A percentile compares a stretch with the other conserved stretches of the same genome.
phyloP scores from a whole-genome alignment of 139 green algal genomes.

The Picochlorum costavermella region DNA sequence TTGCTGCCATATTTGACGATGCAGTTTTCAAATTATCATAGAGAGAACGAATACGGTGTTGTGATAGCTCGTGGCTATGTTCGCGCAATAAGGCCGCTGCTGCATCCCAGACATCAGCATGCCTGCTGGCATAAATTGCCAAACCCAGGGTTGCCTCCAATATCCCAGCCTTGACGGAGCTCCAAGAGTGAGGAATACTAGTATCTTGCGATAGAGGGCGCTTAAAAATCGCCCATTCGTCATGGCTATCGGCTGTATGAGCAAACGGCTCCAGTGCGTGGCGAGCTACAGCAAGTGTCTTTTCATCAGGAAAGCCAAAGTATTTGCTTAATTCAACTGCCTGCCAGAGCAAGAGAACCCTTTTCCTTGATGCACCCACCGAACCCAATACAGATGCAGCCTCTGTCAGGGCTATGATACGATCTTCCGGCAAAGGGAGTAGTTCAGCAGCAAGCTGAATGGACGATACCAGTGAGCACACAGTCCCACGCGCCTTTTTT shows the following conservation, averaged over 20 bases:
- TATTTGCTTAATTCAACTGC: slow-evolving; percentile 46
- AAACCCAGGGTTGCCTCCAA: slow-evolving; percentile 40
- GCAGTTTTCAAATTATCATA: slow-evolving; percentile 42
- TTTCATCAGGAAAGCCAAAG: slow-evolving; percentile 29
- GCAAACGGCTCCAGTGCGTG: not conserved
- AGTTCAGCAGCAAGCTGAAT: slow-evolving; percentile 29
- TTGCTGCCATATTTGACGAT: slow-evolving; percentile 31
- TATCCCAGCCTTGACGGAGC: slow-evolving; percentile 26
- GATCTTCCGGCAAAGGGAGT: slow-evolving; percentile 43
- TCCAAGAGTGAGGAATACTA: slow-evolving; percentile 23
- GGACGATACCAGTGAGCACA: slow-evolving; percentile 20
- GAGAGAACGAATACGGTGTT: slow-evolving; percentile 39
- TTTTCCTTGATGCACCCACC: slow-evolving; percentile 49
- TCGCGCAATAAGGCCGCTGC: slow-evolving; percentile 52
- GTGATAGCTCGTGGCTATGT: slow-evolving; percentile 39
- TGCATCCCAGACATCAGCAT: slow-evolving; percentile 64
- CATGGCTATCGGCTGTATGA: slow-evolving; percentile 8
- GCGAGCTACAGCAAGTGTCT: slow-evolving; percentile 29
- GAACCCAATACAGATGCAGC: slow-evolving; percentile 48
- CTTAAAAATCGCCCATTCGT: slow-evolving; percentile 2
- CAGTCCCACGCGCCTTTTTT: slow-evolving; percentile 24
- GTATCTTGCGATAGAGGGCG: slow-evolving; percentile 18
- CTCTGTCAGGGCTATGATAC: slow-evolving; percentile 44
- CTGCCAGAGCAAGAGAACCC: slow-evolving; percentile 65
- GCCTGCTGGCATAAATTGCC: slow-evolving; percentile 37